A percentile compares a stretch with the other conserved stretches of the same genome.
Conservation (phyloP, 2,329 filamentous ascomycete genomes). For the Hortaea sp. region DNA sequence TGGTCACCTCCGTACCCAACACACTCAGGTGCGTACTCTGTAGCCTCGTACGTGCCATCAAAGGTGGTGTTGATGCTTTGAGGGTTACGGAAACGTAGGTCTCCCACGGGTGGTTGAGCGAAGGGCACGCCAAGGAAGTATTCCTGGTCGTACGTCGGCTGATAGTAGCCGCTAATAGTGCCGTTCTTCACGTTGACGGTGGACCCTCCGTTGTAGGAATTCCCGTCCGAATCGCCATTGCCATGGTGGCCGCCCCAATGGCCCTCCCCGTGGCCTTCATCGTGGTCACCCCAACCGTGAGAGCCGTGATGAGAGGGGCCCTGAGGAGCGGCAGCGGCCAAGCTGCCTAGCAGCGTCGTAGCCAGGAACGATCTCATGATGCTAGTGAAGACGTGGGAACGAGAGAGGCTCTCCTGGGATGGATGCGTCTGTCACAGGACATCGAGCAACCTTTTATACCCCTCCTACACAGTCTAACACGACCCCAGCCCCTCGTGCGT, state of each 20-base stretch:
- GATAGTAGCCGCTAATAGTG: conserved; percentile 30
- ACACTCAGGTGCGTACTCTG: conserved; percentile 32
- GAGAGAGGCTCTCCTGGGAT: too few species aligned
- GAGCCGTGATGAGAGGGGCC: not conserved
- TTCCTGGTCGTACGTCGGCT: conserved; percentile 34
- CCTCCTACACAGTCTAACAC: not conserved
- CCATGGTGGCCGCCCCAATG: not conserved
- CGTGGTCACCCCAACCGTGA: not conserved
- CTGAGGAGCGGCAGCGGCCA: not conserved
- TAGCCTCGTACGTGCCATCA: conserved; percentile 29
- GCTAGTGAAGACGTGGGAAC: not conserved
- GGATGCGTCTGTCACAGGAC: not conserved
- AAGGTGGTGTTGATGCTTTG: conserved; percentile 28
- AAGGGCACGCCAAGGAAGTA: conserved; percentile 36
- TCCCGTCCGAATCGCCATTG: not conserved
- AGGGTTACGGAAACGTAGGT: conserved; percentile 24
- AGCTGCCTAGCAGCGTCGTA: not conserved
- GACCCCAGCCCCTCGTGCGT: too few species aligned
- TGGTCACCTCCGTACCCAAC: conserved; percentile 30
- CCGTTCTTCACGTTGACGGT: conserved; percentile 34
- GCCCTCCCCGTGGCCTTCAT: not conserved
- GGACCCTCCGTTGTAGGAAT: conserved; percentile 13
- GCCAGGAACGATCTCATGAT: not conserved
- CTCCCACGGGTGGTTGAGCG: conserved; percentile 25
- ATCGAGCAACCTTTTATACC: not conserved